phyloP scores from a whole-genome alignment of 2,329 filamentous ascomycete species.

The Plenodomus tracheiphilus region DNA sequence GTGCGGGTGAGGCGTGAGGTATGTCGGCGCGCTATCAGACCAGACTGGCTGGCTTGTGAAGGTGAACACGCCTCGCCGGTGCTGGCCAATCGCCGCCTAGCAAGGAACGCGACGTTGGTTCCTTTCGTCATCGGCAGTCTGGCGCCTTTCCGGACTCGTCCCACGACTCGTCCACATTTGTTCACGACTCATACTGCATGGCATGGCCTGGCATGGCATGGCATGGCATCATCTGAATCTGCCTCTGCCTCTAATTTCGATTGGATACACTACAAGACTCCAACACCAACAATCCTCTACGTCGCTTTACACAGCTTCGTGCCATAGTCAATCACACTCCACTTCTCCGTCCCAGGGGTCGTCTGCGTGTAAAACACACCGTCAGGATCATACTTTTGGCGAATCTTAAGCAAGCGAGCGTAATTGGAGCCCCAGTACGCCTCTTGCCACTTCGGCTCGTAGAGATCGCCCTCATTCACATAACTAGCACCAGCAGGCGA shows the following conservation, averaged over 20 bases:
- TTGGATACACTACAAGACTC: not conserved
- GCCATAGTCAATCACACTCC: slow-evolving; percentile 40
- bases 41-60: slow-evolving; percentile 32
- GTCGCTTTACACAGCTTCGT: slow-evolving; percentile 39
- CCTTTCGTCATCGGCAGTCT: slow-evolving; percentile 22
- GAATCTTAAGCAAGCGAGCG: slow-evolving; percentile 30
- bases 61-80: slow-evolving; percentile 9
- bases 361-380: slow-evolving; percentile 42
- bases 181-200: no score
- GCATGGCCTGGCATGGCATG: no score
- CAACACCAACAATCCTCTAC: not conserved
- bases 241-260: no score
- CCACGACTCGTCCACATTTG: slow-evolving; percentile 5
- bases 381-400: slow-evolving; percentile 39
- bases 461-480: slow-evolving; percentile 42
- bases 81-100: slow-evolving; percentile 19
- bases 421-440: slow-evolving; percentile 44
- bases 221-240: no score
- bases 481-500: slow-evolving; percentile 38
- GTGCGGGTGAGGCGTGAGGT: slow-evolving; percentile 11
- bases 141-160: slow-evolving; percentile 8
- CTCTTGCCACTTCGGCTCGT: slow-evolving; percentile 43
- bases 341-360: slow-evolving; percentile 41
- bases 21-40: slow-evolving; percentile 3
- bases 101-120: slow-evolving; percentile 11